Percentiles rank a stretch among this genome's conserved stretches.
Evolutionary conservation across 192 early-diverging fungal species (phyloP).

Genomic region (Coemansia sp.): DNA sequence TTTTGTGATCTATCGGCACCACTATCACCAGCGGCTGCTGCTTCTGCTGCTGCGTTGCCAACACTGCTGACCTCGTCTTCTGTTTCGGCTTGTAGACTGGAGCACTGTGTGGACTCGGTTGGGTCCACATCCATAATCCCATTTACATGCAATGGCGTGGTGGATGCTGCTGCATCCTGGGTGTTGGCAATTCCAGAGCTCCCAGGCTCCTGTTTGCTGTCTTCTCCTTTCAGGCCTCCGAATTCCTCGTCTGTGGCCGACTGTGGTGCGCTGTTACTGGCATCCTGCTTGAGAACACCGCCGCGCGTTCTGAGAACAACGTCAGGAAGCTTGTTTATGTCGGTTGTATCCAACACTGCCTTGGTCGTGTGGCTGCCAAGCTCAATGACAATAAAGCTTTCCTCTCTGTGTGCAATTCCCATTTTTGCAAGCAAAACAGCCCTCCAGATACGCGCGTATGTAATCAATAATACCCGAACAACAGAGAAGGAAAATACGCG

Average conservation of each 20-base stretch:
- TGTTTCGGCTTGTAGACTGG: background rate
- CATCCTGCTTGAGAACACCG: conserved; percentile 20
- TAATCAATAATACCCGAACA: too few species aligned
- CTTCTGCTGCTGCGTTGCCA: background rate
- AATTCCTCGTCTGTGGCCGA: too few species aligned
- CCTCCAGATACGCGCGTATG: too few species aligned
- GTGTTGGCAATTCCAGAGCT: background rate
- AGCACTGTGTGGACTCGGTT: background rate
- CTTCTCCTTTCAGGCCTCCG: background rate
- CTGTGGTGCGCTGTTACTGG: too few species aligned
- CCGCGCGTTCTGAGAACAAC: conserved; percentile 56
- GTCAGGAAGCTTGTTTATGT: conserved; percentile 73
- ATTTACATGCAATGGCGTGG: background rate
- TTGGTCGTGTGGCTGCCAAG: conserved; percentile 78
- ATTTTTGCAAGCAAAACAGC: background rate
- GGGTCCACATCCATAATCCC: conserved; percentile 5
- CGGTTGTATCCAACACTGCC: conserved; percentile 71
- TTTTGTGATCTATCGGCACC: background rate
- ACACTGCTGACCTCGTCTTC: background rate
- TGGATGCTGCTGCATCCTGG: background rate
- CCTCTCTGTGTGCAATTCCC: conserved; percentile 61
- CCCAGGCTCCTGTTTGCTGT: background rate
- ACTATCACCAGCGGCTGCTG: background rate
- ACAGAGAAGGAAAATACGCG: too few species aligned
- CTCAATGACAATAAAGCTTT: conserved; percentile 86